Percentiles rank a stretch among this genome's conserved stretches.
These are phyloP conservation scores for Suhomyces wounanorum DNA, from an alignment of 1,139 yeast genomes.

Conservation along the genomic window DNA sequence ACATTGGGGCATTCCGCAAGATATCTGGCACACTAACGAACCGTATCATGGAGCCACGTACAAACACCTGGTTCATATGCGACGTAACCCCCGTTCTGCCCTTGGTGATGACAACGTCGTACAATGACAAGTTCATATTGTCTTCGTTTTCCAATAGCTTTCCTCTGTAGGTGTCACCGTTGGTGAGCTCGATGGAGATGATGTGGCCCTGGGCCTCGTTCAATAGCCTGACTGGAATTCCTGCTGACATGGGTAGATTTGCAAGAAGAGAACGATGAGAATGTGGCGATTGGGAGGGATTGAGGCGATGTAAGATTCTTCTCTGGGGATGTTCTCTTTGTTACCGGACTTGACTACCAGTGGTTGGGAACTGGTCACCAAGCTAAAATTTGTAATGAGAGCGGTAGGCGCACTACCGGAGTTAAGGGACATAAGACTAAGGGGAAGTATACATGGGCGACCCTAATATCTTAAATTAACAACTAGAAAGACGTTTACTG, in stretches of 20 bases:
- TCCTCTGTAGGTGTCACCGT: constrained; percentile 89
- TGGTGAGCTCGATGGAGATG: constrained; percentile 77
- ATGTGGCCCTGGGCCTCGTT: constrained; percentile 91
- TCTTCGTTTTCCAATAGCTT: constrained; percentile 84
- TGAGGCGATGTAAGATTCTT: not conserved
- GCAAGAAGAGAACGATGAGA: not conserved
- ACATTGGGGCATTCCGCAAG: constrained; percentile 83
- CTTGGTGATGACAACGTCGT: constrained; percentile 80
- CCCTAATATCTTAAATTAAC: not conserved
- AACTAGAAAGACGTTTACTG: not conserved
- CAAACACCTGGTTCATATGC: constrained; percentile 82
- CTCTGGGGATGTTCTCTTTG: constrained; percentile 1
- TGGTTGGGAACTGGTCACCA: constrained; percentile 5
- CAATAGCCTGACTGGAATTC: constrained; percentile 83
- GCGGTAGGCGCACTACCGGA: constrained; percentile 8
- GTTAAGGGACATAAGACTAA: not conserved
- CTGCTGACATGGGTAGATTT: constrained; percentile 47
- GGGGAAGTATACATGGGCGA: not conserved
- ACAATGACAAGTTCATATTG: constrained; percentile 87
- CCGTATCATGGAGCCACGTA: constrained; percentile 88
- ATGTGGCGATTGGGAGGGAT: not conserved
- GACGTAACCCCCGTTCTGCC: constrained; percentile 66
- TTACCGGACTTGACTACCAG: constrained; percentile 5
- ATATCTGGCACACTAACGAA: constrained; percentile 88
- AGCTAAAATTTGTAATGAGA: not conserved